A percentile compares a stretch with the other conserved stretches of the same genome.
Evolutionary conservation across 129 eudicot genomes (phyloP).

Genomic region (Saussurea involucrata): DNA sequence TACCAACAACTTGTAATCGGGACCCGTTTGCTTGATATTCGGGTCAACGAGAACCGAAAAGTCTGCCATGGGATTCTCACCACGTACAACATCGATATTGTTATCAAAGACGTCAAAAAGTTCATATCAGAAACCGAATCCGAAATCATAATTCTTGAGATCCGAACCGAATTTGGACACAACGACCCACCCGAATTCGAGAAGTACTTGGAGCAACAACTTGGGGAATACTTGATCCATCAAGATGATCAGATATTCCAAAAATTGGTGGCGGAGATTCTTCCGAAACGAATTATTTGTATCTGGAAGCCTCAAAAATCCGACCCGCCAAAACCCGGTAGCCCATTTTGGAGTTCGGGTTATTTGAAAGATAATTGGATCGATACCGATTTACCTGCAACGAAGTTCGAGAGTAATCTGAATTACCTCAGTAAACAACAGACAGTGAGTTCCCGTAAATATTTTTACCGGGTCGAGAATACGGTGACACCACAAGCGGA

Average conservation of each 20-base stretch:
- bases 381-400: constrained; percentile 82
- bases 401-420: constrained; percentile 84
- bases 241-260: constrained; percentile 76
- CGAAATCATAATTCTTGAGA: constrained; percentile 80
- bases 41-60: constrained; percentile 77
- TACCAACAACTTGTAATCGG: constrained; percentile 77
- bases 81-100: constrained; percentile 67
- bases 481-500: constrained; percentile 94
- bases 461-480: constrained; percentile 90
- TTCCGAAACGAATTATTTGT: constrained; percentile 80
- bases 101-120: constrained; percentile 62
- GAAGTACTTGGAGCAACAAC: constrained; percentile 63
- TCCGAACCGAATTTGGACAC: constrained; percentile 90
- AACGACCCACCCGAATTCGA: constrained; percentile 91
- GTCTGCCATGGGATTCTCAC: constrained; percentile 81
- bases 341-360: constrained; percentile 74
- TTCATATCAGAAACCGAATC: constrained; percentile 74
- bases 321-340: constrained; percentile 61
- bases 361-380: constrained; percentile 92
- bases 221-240: constrained; percentile 77
- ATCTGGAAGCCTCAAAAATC: constrained; percentile 92
- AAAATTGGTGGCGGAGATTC: constrained; percentile 67
- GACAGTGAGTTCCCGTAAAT: constrained; percentile 49
- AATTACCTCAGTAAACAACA: constrained; percentile 66
- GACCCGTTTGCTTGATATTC: constrained; percentile 67